Conservation (phyloP, 345 rosid species). For the Rhodomyrtus tomentosa region DNA sequence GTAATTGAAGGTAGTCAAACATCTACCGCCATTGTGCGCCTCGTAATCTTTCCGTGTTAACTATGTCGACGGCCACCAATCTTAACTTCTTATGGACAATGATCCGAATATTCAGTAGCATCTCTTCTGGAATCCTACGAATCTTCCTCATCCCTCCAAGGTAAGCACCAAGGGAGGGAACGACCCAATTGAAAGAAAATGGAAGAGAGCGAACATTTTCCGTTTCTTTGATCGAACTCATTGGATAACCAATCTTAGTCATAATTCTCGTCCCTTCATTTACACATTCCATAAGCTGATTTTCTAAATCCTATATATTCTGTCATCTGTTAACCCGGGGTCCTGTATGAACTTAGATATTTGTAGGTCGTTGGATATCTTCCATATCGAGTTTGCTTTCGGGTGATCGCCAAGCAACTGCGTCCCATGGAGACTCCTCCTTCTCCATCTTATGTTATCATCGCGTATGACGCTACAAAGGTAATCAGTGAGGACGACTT, state of each 20-base stretch:
- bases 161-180: not conserved
- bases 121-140: constrained; percentile 7
- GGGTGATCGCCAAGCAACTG: not conserved
- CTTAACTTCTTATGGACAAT: not conserved
- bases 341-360: not conserved
- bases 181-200: not conserved
- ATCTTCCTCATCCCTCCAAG: not conserved
- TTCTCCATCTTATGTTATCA: constrained; percentile 24
- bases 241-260: constrained; percentile 12
- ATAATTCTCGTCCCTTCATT: not conserved
- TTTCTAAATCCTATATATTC: not conserved
- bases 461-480: constrained; percentile 49
- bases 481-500: constrained; percentile 31
- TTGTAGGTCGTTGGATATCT: not conserved
- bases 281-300: not conserved
- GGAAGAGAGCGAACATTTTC: not conserved
- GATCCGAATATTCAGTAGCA: constrained; percentile 16
- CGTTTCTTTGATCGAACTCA: not conserved
- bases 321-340: not conserved
- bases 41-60: constrained; percentile 4
- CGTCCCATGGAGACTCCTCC: constrained; percentile 20
- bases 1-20: not conserved
- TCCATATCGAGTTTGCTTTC: not conserved
- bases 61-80: constrained; percentile 4
- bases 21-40: not conserved